Conservation (phyloP, 345 rosid species). For the Lepidium didymum region DNA sequence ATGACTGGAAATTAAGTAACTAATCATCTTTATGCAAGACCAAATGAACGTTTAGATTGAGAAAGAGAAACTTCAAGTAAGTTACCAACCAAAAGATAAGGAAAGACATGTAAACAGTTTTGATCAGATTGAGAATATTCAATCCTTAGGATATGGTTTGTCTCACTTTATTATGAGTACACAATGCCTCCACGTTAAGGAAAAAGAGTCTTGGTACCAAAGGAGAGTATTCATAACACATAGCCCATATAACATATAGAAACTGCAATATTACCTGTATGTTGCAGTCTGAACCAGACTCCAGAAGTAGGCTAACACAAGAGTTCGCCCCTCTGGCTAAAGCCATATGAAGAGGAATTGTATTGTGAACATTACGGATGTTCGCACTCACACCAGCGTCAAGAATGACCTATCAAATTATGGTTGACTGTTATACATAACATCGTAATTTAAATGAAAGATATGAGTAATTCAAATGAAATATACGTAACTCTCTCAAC, state of each 20-base stretch:
- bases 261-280: slow-evolving; percentile 53
- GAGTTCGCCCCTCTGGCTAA: slow-evolving; percentile 86
- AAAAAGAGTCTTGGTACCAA: background rate
- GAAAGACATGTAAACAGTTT: background rate
- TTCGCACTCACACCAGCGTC: slow-evolving; percentile 94
- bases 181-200: background rate
- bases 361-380: slow-evolving; percentile 73
- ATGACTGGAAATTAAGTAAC: background rate
- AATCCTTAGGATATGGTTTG: background rate
- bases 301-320: slow-evolving; percentile 82
- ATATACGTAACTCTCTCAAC: background rate
- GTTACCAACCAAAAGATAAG: background rate
- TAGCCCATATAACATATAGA: background rate
- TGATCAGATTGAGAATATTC: background rate
- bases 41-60: background rate
- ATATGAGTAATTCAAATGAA: background rate
- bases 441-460: slow-evolving; percentile 1
- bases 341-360: slow-evolving; percentile 93
- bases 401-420: slow-evolving; percentile 62
- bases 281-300: slow-evolving; percentile 82
- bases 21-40: background rate
- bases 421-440: slow-evolving; percentile 6
- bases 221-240: background rate
- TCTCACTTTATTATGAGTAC: background rate
- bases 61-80: background rate